phyloP scores from a whole-genome alignment of 2,329 filamentous ascomycete genomes.

The Capronia americana region DNA sequence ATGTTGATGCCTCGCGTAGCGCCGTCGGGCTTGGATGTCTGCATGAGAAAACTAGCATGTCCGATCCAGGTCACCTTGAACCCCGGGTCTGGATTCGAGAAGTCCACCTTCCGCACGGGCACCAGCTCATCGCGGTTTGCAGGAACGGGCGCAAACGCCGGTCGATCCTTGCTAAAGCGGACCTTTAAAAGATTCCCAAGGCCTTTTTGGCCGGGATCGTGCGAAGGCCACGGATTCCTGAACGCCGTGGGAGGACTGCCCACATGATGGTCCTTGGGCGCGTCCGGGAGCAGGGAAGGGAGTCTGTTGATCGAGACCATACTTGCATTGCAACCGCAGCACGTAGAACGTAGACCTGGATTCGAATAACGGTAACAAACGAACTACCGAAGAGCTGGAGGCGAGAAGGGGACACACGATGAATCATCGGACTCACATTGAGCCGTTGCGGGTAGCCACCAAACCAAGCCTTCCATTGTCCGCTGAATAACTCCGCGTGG shows the following conservation, averaged over 20 bases:
- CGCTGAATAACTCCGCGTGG: not conserved
- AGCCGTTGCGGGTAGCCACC: not conserved
- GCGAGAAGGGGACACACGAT: not conserved
- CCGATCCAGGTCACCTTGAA: slow-evolving; percentile 60
- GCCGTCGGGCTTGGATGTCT: slow-evolving; percentile 44
- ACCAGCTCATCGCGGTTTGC: slow-evolving; percentile 50
- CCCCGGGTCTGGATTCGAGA: slow-evolving; percentile 26
- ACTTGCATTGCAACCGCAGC: not conserved
- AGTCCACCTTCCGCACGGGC: slow-evolving; percentile 44
- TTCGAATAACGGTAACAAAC: not conserved
- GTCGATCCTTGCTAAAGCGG: slow-evolving; percentile 36
- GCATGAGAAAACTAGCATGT: slow-evolving; percentile 58
- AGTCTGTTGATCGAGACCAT: slow-evolving; percentile 25
- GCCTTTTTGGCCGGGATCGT: slow-evolving; percentile 13
- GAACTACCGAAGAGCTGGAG: not conserved
- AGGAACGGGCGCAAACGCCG: slow-evolving; percentile 54
- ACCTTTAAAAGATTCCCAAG: slow-evolving; percentile 46
- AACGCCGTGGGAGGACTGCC: slow-evolving; percentile 54
- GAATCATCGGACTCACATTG: not conserved
- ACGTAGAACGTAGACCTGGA: not conserved
- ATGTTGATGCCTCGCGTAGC: slow-evolving; percentile 51
- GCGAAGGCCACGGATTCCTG: slow-evolving; percentile 58
- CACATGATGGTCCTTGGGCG: slow-evolving; percentile 49
- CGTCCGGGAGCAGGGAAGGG: slow-evolving; percentile 28
- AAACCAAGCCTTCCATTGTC: not conserved